These are phyloP conservation scores for Aspergillus thermomutatus DNA, from an alignment of 2,329 filamentous ascomycete genomes.

Conservation along the genomic window DNA sequence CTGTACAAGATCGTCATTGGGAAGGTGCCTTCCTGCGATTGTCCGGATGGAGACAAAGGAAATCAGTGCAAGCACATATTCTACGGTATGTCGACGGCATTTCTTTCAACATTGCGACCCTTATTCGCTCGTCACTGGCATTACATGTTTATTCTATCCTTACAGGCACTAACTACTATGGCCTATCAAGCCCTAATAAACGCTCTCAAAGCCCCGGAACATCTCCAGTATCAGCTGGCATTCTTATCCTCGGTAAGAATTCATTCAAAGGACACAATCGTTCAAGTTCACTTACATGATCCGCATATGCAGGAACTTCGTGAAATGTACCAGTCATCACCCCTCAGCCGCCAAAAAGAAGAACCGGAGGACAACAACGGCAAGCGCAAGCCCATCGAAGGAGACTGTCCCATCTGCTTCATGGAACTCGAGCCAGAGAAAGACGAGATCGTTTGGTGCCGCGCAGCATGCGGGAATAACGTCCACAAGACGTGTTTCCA, in stretches of 20 bases:
- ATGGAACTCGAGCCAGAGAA: conserved; percentile 50
- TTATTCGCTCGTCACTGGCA: background rate
- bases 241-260: conserved; percentile 49
- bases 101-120: background rate
- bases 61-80: conserved; percentile 64
- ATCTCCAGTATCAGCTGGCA: conserved; percentile 59
- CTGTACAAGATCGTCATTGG: conserved; percentile 57
- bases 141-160: conserved; percentile 8
- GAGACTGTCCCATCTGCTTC: conserved; percentile 63
- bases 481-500: conserved; percentile 58
- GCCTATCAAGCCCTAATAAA: conserved; percentile 50
- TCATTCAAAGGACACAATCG: background rate
- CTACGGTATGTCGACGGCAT: conserved; percentile 44
- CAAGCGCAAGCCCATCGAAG: conserved; percentile 57
- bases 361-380: conserved; percentile 37
- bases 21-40: conserved; percentile 53
- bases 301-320: conserved; percentile 49
- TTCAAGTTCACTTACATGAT: background rate
- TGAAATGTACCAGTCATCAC: conserved; percentile 53
- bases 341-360: conserved; percentile 45
- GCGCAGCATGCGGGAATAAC: conserved; percentile 60
- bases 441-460: conserved; percentile 56
- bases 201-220: conserved; percentile 54
- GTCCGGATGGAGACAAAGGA: conserved; percentile 53
- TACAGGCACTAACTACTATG: conserved; percentile 13